phyloP scores from a whole-genome alignment of 176 grass and related monocot species.

The Triticum turgidum region DNA sequence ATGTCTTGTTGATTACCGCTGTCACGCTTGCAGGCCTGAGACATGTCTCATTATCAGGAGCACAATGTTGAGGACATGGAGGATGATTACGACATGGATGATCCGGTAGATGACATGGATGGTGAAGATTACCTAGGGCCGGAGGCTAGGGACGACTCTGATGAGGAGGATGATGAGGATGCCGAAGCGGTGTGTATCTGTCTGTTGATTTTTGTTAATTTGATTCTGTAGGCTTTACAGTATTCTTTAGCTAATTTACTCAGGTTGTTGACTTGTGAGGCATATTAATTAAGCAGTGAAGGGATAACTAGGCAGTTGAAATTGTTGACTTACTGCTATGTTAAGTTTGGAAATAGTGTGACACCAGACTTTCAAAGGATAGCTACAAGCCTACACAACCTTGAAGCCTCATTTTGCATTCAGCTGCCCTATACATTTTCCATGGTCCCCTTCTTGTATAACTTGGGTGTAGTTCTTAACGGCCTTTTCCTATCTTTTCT shows the following conservation, averaged over 20 bases:
- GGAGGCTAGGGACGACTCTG: slow-evolving; percentile 51
- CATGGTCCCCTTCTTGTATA: not conserved
- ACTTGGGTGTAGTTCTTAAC: not conserved
- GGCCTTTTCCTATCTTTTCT: not conserved
- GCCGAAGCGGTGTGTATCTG: slow-evolving; percentile 39
- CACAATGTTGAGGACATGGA: slow-evolving; percentile 57
- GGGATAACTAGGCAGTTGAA: not conserved
- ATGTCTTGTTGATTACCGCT: not conserved
- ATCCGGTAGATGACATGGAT: slow-evolving; percentile 45
- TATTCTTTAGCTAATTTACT: slow-evolving; percentile 6
- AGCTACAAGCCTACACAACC: not conserved
- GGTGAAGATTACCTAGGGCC: slow-evolving; percentile 56
- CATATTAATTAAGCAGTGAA: not conserved
- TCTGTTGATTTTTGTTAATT: not conserved
- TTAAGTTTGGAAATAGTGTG: not conserved
- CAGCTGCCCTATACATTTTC: not conserved
- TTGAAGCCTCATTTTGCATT: not conserved
- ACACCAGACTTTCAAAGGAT: not conserved
- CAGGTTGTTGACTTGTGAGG: not conserved
- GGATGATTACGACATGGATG: slow-evolving; percentile 62
- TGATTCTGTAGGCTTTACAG: not conserved
- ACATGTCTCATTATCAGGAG: slow-evolving; percentile 54
- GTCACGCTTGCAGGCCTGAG: not conserved
- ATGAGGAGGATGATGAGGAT: slow-evolving; percentile 45
- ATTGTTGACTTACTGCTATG: not conserved